These are phyloP conservation scores for Henningerozyma blattae DNA, from an alignment of 805 yeast genomes.

Conservation along the genomic window DNA sequence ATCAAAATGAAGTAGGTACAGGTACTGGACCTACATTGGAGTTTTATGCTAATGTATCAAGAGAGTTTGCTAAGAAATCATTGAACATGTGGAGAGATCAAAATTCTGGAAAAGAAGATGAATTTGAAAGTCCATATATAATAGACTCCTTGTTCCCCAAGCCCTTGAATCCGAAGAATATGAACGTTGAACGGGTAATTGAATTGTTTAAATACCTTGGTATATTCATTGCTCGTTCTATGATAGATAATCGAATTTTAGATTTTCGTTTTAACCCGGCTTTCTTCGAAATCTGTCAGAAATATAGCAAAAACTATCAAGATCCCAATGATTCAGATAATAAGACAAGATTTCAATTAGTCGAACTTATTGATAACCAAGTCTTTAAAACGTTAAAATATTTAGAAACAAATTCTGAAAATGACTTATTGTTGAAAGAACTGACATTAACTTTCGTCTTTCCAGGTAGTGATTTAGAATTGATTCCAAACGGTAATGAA, in stretches of 20 bases:
- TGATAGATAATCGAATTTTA: conserved; percentile 76
- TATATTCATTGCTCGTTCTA: conserved; percentile 72
- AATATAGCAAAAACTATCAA: conserved; percentile 3
- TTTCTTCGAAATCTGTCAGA: conserved; percentile 51
- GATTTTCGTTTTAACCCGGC: conserved; percentile 68
- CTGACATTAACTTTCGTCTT: conserved; percentile 54
- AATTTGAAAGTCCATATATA: conserved; percentile 30
- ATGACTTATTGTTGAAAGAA: conserved; percentile 25
- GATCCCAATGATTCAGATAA: conserved; percentile 4
- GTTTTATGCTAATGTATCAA: conserved; percentile 74
- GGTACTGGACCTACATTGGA: conserved; percentile 95
- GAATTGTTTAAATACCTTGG: conserved; percentile 61
- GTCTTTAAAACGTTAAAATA: conserved; percentile 47
- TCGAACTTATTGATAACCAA: conserved; percentile 37
- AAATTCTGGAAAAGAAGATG: conserved; percentile 17
- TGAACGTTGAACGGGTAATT: conserved; percentile 31
- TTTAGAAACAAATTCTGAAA: conserved; percentile 32
- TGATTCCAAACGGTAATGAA: conserved; percentile 45
- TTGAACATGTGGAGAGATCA: conserved; percentile 59
- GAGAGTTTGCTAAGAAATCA: conserved; percentile 48
- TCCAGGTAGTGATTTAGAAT: conserved; percentile 62
- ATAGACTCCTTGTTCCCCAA: conserved; percentile 60
- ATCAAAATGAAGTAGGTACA: conserved; percentile 84
- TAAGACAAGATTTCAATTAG: neutral
- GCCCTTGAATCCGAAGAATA: conserved; percentile 33